A percentile compares a stretch with the other conserved stretches of the same genome.
phyloP scores from a whole-genome alignment of 805 yeast species.

The Teunomyces panamensis region DNA sequence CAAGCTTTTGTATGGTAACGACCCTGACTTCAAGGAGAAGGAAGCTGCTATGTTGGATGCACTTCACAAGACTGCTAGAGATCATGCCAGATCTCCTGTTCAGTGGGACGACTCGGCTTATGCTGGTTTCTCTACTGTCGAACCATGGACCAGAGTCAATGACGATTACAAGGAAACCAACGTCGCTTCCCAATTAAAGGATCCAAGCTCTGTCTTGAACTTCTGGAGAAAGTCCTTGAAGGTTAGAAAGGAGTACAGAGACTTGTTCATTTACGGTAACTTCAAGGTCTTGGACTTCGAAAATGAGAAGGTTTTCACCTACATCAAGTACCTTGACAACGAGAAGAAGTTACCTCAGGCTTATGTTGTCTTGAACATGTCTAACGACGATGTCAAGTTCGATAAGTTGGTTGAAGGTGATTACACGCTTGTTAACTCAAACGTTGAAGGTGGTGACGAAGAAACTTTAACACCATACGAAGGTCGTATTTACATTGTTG shows the following conservation, averaged over 20 bases:
- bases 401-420: constrained; percentile 26
- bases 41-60: constrained; percentile 28
- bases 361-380: constrained; percentile 43
- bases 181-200: constrained; percentile 43
- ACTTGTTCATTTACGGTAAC: constrained; percentile 44
- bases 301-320: constrained; percentile 41
- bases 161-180: constrained; percentile 50
- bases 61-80: constrained; percentile 44
- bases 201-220: constrained; percentile 43
- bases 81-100: constrained; percentile 55
- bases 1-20: constrained; percentile 21
- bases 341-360: constrained; percentile 16
- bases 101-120: constrained; percentile 47
- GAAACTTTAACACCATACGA: constrained; percentile 41
- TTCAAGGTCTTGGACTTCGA: constrained; percentile 44
- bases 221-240: constrained; percentile 46
- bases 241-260: constrained; percentile 44
- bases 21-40: constrained; percentile 18
- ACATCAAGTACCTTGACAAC: constrained; percentile 33
- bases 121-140: constrained; percentile 48
- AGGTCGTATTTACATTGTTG: constrained; percentile 38
- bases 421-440: constrained; percentile 29
- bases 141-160: constrained; percentile 55
- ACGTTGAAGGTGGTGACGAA: constrained; percentile 23
- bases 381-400: constrained; percentile 28